Base-by-base conservation (phyloP, 2,329 filamentous ascomycete species). In the Pyricularia grisea region DNA sequence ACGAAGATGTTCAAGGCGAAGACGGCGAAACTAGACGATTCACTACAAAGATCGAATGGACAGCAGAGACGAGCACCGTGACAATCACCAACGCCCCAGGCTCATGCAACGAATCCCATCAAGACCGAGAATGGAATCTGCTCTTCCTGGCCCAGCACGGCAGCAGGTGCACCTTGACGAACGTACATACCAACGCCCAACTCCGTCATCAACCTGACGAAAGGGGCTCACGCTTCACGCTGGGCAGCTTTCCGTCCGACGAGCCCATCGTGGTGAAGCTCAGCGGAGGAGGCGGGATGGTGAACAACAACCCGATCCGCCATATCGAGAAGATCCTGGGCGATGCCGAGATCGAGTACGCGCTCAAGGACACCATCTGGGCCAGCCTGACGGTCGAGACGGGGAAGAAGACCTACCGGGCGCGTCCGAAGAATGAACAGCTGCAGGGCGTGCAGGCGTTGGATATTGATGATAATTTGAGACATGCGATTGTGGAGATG, bases 1-100 rank as follows among this genome's bases (percentile, higher is more conserved):
- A 83, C 11, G 87, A 88, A 72, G 83, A 87, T 17, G 14, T 27
- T 6, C 31, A 66, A 5, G n/a, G 6, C 20, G 10, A 25, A 14
- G 33, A 66, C 11, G 30, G 27, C 17, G n/a, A 27, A 20, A 66
- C 11, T 2, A 23, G 12, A 28, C 14, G 27, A 4, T 23, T 12
- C 10, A 25, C 27, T 12, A 33, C 28, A 17, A 33, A 33, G 25
- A 65, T 33, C 2, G 20, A 28, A 65, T 33, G 27, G 27, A 20
- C 23, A 11, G 27, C 30, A 12, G 14, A 31, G 20, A 65, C 63
- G 28, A n/a, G 12, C 63, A 65, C 63, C 14, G 25, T 33, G 17
- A 27, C 25, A 1, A 31, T 65, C 14, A 17, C 63, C 23, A n/a
- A 33, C 7, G 6, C 9, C 17, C 23, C 63, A 33, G 27, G 25